Base-by-base conservation (phyloP, 2,329 filamentous ascomycete species). In the Endoconidiophora polonica region DNA sequence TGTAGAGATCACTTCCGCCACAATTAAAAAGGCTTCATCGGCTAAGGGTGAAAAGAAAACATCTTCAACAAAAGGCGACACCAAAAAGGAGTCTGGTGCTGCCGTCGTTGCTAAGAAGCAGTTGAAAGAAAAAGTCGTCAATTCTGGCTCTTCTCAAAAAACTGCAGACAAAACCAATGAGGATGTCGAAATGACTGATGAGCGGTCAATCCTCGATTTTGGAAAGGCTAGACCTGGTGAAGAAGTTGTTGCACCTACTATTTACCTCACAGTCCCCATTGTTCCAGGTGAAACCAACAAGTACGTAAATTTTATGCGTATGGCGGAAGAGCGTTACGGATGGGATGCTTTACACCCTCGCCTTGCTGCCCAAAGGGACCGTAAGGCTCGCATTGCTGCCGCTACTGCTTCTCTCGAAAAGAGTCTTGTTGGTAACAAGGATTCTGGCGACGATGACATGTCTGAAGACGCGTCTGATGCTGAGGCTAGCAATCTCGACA, bases 261-360 rank as follows among this genome's bases (percentile, higher is more conserved):
- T 98, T 55, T 76, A 93, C 48, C 73, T 98, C 16, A 80, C 83
- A 50, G 81, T 98, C 52, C 79, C 84, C 0, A 73, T 98, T 38
- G 76, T 81, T 52, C 56, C 58, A 4, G 85, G 86, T 39, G 79
- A 85, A 58, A 82, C 77, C 36, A 94, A 94, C 62, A 86, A 90
- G 57, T 90, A 93, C 54, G 79, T 98, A 66, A 96, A 96, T 63
- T 95, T 96, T 56, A 88, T 90, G 59, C 85, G 86, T 42, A 73
- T 96, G 65, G 91, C 93, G 9, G 86, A 94, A 64, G 87, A 93
- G 55, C 83, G 82, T 55, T 96, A 95, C 62, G 91, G 91, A 22
- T 94, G 90, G 72, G 87, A 93, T 54, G 91, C 90, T 0, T 72
- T 96, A 36, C 88, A 96, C 61, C 91, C 91, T 26, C 83, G 88